Percentiles rank a stretch among this genome's conserved stretches.
These are phyloP conservation scores for Stachybotrys echinatus DNA, from an alignment of 2,329 filamentous ascomycete species.

Conservation along the genomic window DNA sequence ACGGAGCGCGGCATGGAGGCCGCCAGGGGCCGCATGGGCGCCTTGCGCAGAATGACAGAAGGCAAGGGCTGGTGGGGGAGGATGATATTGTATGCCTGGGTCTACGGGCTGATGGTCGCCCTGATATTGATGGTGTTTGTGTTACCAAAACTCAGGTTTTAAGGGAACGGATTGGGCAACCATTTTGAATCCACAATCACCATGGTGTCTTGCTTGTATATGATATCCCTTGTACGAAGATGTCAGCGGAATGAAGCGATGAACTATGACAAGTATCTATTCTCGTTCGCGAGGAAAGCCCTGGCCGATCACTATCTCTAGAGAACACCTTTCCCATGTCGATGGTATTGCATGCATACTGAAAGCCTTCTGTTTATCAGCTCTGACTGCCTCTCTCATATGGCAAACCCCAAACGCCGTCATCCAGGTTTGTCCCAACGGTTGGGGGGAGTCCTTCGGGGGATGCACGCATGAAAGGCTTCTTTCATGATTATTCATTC, in stretches of 20 bases:
- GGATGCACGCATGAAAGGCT: no score
- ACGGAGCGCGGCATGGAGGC: slow-evolving; percentile 72
- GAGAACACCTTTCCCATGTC: no score
- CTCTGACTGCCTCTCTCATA: no score
- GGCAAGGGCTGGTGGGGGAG: slow-evolving; percentile 83
- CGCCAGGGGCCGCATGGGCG: slow-evolving; percentile 72
- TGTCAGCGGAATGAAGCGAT: background rate
- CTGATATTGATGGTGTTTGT: slow-evolving; percentile 78
- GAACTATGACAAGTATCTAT: background rate
- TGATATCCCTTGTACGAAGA: slow-evolving; percentile 3
- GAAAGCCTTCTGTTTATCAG: no score
- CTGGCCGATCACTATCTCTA: no score
- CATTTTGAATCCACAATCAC: background rate
- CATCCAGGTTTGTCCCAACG: no score
- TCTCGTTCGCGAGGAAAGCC: no score
- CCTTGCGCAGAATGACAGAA: slow-evolving; percentile 74
- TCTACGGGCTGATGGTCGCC: slow-evolving; percentile 74
- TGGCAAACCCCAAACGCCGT: no score
- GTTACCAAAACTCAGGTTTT: slow-evolving; percentile 84
- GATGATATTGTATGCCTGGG: slow-evolving; percentile 78
- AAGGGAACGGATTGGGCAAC: slow-evolving; percentile 12
- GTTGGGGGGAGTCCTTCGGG: no score
- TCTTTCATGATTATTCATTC: no score
- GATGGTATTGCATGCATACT: no score
- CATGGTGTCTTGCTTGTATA: background rate